Evolutionary conservation across 2,329 filamentous ascomycete genomes (phyloP).

Genomic region (Hirsutella thompsonii): DNA sequence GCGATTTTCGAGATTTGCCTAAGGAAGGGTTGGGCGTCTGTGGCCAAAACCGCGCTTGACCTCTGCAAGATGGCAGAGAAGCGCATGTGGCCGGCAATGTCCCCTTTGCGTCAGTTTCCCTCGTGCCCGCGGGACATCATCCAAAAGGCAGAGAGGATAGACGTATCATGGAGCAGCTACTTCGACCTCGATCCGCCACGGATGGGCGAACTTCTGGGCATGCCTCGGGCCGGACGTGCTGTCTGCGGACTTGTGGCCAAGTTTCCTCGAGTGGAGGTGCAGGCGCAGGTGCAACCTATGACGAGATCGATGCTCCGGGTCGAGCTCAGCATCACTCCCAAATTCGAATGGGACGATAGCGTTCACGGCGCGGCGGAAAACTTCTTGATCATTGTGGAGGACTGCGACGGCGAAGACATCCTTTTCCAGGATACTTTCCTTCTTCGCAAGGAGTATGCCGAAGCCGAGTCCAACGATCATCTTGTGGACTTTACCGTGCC

Average conservation of each 20-base stretch:
- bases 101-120: slow-evolving; percentile 82
- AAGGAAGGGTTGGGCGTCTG: slow-evolving; percentile 90
- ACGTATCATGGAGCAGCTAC: slow-evolving; percentile 86
- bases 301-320: slow-evolving; percentile 87
- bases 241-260: slow-evolving; percentile 83
- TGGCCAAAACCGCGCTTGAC: slow-evolving; percentile 83
- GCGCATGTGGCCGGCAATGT: slow-evolving; percentile 99
- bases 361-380: slow-evolving; percentile 80
- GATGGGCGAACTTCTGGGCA: slow-evolving; percentile 86
- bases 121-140: slow-evolving; percentile 73
- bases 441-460: slow-evolving; percentile 77
- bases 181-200: slow-evolving; percentile 93
- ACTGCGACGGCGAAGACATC: slow-evolving; percentile 93
- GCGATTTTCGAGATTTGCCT: slow-evolving; percentile 96
- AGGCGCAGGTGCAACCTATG: slow-evolving; percentile 88
- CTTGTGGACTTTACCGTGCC: slow-evolving; percentile 92
- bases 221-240: slow-evolving; percentile 75
- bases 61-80: slow-evolving; percentile 99
- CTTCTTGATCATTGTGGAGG: slow-evolving; percentile 96
- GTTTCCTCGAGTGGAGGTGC: slow-evolving; percentile 84
- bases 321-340: slow-evolving; percentile 82
- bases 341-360: slow-evolving; percentile 89
- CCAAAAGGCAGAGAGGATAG: slow-evolving; percentile 86
- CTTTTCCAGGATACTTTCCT: slow-evolving; percentile 92
- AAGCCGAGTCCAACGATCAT: slow-evolving; percentile 80